Evolutionary conservation across 345 rosid species (phyloP), one percentile per base, ranked within the genome.

Genomic region (Citrus hindsii): DNA sequence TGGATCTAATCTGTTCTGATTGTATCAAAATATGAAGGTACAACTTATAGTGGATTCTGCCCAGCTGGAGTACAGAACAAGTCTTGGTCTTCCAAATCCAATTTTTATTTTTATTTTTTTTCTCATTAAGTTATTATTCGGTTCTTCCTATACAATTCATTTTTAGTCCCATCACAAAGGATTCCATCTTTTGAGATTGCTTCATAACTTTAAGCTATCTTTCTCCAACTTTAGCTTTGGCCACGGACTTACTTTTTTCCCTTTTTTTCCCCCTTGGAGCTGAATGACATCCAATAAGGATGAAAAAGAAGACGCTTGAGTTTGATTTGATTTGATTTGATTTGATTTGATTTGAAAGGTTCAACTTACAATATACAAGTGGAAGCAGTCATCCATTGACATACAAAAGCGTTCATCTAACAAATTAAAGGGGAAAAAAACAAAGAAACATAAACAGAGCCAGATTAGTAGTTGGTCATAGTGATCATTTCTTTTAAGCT

Each of bases 121-220:
- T 4, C 37, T 28, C 37, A 18, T 21, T 58, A 58, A 73, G 35
- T 58, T 35, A 58, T 24, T 38, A 10, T n/a, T 37, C n/a, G 1
- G 14, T 67, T 67, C 71, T 68, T 13, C 51, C 32, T 19, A 40
- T 32, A 22, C 7, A n/a, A 32, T 58, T 53, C 48, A n/a, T 24
- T 73, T 73, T 35, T 30, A 58, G 40, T 35, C 76, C 66, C 42
- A 61, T 58, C 53, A 35, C 22, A 2, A 19, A 2, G 73, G 7
- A 9, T 56, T 72, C 48, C 28, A 32, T 33, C 75, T 71, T 71
- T 72, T 72, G 64, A 72, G 73, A 69, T 27, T 22, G n/a, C 24
- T 48, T 48, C 30, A 46, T 51, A 48, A 27, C 38, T 48, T 48
- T 32, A 33, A 38, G 24, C 42, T 12, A 42, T 19, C 35, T 65